Conservation (phyloP, 176 grass and related monocot genomes). For the Zoysia pacifica region DNA sequence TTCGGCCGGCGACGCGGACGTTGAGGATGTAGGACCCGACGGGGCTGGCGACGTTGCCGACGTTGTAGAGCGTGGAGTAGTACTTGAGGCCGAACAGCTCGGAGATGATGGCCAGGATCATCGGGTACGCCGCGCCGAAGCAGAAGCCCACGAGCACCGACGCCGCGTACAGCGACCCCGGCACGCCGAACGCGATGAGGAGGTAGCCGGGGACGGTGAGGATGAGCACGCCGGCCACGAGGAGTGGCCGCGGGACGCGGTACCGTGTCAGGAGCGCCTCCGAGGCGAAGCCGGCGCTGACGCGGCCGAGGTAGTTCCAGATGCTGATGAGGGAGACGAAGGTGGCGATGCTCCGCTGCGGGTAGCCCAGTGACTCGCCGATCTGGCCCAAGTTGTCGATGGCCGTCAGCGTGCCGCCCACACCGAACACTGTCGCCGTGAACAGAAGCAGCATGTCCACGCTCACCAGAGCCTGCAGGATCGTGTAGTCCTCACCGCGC, state of each 20-base stretch:
- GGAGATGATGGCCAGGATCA: constrained; percentile 46
- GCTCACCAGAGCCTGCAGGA: constrained; percentile 71
- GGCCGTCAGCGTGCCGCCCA: constrained; percentile 56
- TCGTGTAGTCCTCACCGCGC: constrained; percentile 74
- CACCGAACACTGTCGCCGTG: constrained; percentile 43
- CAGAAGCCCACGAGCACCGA: constrained; percentile 46
- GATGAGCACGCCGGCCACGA: constrained; percentile 27
- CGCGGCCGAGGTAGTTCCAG: constrained; percentile 57
- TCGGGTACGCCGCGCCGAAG: constrained; percentile 47
- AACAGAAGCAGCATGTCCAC: constrained; percentile 78
- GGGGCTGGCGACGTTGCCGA: constrained; percentile 33
- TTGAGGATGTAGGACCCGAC: constrained; percentile 54
- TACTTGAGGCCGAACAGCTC: constrained; percentile 58
- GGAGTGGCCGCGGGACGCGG: constrained; percentile 36
- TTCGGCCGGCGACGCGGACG: constrained; percentile 46
- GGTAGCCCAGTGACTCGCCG: constrained; percentile 59
- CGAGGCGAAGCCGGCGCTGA: constrained; percentile 41
- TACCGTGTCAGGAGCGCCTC: constrained; percentile 21
- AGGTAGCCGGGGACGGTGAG: constrained; percentile 35
- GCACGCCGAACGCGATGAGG: constrained; percentile 45
- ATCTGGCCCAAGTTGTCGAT: constrained; percentile 74
- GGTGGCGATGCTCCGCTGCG: constrained; percentile 43
- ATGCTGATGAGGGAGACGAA: constrained; percentile 59
- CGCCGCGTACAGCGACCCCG: constrained; percentile 40
- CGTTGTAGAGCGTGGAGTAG: constrained; percentile 56